Evolutionary conservation across 805 yeast genomes (phyloP).

Genomic region (Candida fluviatilis): DNA sequence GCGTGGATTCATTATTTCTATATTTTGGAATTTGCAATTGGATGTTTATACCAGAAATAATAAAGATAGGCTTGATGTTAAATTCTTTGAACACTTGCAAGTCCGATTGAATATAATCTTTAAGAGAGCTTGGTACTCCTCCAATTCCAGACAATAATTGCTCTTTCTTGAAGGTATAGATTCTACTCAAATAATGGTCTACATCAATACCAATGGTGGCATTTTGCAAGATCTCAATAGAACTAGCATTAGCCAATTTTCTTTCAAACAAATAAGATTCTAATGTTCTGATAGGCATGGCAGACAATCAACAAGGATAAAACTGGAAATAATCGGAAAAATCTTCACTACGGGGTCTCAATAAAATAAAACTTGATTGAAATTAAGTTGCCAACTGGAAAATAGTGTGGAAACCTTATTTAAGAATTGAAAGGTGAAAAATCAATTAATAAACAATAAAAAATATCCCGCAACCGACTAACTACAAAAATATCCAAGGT

Average conservation of each 20-base stretch:
- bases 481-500: too few species aligned
- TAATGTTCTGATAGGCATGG: constrained; percentile 50
- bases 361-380: too few species aligned
- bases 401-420: too few species aligned
- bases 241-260: constrained; percentile 53
- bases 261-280: constrained; percentile 69
- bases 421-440: too few species aligned
- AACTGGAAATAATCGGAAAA: too few species aligned
- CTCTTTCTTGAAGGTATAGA: constrained; percentile 61
- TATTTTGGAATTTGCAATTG: constrained; percentile 30
- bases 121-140: constrained; percentile 68
- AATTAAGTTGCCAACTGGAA: too few species aligned
- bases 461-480: too few species aligned
- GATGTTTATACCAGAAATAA: constrained; percentile 65
- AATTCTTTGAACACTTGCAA: constrained; percentile 54
- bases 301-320: too few species aligned
- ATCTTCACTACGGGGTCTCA: too few species aligned
- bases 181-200: constrained; percentile 66
- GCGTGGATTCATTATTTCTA: constrained; percentile 31
- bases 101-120: constrained; percentile 55
- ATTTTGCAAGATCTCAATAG: constrained; percentile 61
- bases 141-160: constrained; percentile 73
- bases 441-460: too few species aligned
- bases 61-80: constrained; percentile 74
- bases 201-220: constrained; percentile 81